Percentiles rank a stretch among this genome's conserved stretches.
Conservation (phyloP, 129 eudicot genomes). For the Kitagawia praeruptora region DNA sequence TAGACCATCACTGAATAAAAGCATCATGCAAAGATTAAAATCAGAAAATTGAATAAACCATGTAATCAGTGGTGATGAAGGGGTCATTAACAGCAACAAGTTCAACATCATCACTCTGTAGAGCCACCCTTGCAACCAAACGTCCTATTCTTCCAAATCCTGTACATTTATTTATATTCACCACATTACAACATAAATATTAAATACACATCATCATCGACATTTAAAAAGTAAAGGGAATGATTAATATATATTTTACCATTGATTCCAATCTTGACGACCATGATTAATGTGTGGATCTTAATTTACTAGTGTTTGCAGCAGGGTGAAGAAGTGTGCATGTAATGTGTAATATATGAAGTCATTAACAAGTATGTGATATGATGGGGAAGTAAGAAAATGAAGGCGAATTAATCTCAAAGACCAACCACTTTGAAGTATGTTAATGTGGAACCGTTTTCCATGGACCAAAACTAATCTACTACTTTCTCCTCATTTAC, state of each 20-base stretch:
- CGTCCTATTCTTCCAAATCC: slow-evolving; percentile 84
- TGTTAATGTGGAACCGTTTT: background rate
- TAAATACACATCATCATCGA: background rate
- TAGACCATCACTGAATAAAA: too few species aligned
- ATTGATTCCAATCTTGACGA: slow-evolving; percentile 76
- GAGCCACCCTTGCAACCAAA: slow-evolving; percentile 68
- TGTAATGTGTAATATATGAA: background rate
- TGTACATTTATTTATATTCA: slow-evolving; percentile 1
- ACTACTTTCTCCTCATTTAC: background rate
- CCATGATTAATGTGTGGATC: slow-evolving; percentile 25
- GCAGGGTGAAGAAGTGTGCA: background rate
- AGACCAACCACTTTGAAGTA: slow-evolving; percentile 6
- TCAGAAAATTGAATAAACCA: slow-evolving; percentile 25
- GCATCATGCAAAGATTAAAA: too few species aligned
- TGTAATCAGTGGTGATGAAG: slow-evolving; percentile 64
- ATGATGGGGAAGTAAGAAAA: background rate
- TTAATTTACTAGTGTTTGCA: background rate
- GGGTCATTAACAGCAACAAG: slow-evolving; percentile 87
- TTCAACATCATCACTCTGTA: slow-evolving; percentile 68
- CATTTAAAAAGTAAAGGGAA: too few species aligned
- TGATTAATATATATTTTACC: slow-evolving; percentile 18
- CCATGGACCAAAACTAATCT: background rate
- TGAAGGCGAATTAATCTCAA: slow-evolving; percentile 21
- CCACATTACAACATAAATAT: background rate
- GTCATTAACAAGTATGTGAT: background rate